These are phyloP conservation scores for Mucor ambiguus DNA, from an alignment of 371 early-diverging fungal genomes.

Conservation along the genomic window DNA sequence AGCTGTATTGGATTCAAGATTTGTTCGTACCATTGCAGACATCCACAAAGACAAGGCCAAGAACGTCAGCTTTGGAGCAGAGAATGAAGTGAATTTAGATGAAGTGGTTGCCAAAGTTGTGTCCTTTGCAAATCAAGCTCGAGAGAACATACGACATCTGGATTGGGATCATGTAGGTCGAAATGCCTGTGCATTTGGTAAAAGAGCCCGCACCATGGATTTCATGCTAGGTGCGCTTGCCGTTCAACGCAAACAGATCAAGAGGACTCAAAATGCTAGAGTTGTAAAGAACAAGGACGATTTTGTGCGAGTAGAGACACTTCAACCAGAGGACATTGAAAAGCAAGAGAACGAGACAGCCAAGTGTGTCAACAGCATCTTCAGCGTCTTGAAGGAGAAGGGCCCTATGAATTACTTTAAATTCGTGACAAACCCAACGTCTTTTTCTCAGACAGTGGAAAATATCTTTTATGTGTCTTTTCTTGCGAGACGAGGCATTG, in stretches of 20 bases:
- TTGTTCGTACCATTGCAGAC: constrained; percentile 75
- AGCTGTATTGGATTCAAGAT: constrained; percentile 84
- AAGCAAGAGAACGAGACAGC: constrained; percentile 91
- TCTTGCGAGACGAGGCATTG: constrained; percentile 84
- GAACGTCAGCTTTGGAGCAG: constrained; percentile 69
- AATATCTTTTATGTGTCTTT: constrained; percentile 95
- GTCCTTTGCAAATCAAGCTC: constrained; percentile 48
- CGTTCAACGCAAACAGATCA: constrained; percentile 62
- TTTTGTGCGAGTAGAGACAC: constrained; percentile 45
- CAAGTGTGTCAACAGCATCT: constrained; percentile 72
- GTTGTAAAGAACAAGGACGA: constrained; percentile 49
- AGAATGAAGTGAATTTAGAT: constrained; percentile 69
- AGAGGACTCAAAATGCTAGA: constrained; percentile 24
- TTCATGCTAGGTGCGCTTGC: constrained; percentile 79
- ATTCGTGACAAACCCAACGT: constrained; percentile 88
- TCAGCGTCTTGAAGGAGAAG: constrained; percentile 55
- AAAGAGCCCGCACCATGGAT: constrained; percentile 64
- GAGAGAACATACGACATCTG: constrained; percentile 26
- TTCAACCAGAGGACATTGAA: constrained; percentile 73
- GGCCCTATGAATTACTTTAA: constrained; percentile 79
- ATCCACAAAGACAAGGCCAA: constrained; percentile 77
- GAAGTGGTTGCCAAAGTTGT: constrained; percentile 71
- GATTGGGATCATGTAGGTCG: constrained; percentile 73
- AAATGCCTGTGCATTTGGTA: constrained; percentile 55
- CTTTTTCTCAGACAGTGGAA: constrained; percentile 93